Percentiles rank a stretch among this genome's conserved stretches.
Evolutionary conservation across 768 basidiomycete genomes (phyloP).

Genomic region (Boletus vinaceobasis): DNA sequence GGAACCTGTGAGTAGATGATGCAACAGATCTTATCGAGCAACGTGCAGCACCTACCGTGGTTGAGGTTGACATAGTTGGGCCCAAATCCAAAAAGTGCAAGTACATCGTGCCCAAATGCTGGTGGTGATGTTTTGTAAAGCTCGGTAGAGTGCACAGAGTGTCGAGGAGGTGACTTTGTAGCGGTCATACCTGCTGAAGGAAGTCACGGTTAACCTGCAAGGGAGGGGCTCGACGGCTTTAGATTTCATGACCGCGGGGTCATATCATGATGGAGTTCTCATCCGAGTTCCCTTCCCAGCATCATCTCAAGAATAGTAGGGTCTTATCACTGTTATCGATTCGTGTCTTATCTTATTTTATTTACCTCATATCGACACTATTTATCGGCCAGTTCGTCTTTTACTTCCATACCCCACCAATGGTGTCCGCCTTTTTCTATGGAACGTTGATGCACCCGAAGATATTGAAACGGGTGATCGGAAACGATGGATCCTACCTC

Average conservation of each 20-base stretch:
- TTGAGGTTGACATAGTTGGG: conserved; percentile 63
- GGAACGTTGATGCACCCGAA: conserved; percentile 88
- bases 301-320: neutral
- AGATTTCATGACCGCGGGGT: no score
- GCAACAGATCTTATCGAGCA: neutral
- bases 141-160: neutral
- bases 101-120: conserved; percentile 54
- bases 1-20: conserved; percentile 41
- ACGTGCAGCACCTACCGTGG: conserved; percentile 42
- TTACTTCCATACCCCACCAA: conserved; percentile 5
- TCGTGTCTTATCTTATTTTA: conserved; percentile 1
- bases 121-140: conserved; percentile 33
- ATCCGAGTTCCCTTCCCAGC: neutral
- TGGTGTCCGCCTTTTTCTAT: conserved; percentile 72
- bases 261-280: neutral
- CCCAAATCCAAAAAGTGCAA: conserved; percentile 54
- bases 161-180: neutral
- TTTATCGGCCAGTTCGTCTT: neutral
- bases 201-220: neutral
- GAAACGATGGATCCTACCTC: conserved; percentile 60
- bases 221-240: neutral
- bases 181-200: conserved; percentile 2
- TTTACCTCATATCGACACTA: neutral
- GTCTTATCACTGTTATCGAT: neutral
- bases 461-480: conserved; percentile 74